These are phyloP conservation scores for Picea engelmannii DNA, from an alignment of 83 land plant genomes.

Conservation along the genomic window DNA sequence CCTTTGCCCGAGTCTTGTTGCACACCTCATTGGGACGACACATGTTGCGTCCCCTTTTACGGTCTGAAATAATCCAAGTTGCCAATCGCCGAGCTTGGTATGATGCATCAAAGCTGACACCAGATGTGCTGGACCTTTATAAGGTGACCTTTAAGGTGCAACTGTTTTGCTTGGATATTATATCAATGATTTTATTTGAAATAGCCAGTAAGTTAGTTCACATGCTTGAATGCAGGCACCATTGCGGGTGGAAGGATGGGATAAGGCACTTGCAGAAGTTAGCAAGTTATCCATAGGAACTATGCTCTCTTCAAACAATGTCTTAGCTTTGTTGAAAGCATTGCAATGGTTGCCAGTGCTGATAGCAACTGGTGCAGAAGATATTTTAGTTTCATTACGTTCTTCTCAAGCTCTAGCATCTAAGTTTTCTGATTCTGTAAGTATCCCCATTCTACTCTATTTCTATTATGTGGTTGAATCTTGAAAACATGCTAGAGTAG, in stretches of 20 bases:
- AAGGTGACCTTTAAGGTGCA: constrained; percentile 19
- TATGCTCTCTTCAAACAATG: constrained; percentile 23
- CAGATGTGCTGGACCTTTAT: constrained; percentile 49
- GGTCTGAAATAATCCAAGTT: constrained; percentile 50
- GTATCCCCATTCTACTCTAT: background rate
- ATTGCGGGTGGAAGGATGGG: constrained; percentile 54
- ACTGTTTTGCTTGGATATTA: background rate
- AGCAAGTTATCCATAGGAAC: constrained; percentile 31
- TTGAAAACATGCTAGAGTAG: background rate
- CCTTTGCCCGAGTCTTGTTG: constrained; percentile 38
- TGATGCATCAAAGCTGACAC: constrained; percentile 48
- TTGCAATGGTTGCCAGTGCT: constrained; percentile 35
- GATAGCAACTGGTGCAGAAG: constrained; percentile 40
- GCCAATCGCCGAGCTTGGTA: constrained; percentile 59
- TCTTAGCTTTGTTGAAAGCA: constrained; percentile 29
- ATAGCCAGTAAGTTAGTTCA: constrained; percentile 1
- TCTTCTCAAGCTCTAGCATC: constrained; percentile 36
- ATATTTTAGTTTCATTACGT: constrained; percentile 37
- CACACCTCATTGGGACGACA: constrained; percentile 48
- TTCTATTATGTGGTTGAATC: background rate
- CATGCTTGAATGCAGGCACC: constrained; percentile 30
- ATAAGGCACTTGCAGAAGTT: constrained; percentile 43
- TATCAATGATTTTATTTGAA: background rate
- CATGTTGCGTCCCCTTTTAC: constrained; percentile 46
- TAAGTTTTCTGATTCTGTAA: constrained; percentile 40